phyloP scores from a whole-genome alignment of 176 grass and related monocot species.

The Zoysia pacifica region DNA sequence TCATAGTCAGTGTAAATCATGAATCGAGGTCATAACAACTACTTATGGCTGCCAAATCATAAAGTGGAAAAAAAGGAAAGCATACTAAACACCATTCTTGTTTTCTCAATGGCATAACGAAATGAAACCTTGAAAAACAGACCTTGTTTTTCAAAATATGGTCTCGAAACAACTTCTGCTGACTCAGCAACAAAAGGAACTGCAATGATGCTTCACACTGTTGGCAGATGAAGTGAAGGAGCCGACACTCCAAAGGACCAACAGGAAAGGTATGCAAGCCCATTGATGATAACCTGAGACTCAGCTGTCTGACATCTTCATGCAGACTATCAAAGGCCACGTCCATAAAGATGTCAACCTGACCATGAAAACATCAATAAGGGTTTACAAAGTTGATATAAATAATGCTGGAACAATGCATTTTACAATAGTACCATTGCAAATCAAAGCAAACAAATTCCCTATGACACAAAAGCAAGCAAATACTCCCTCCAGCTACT shows the following conservation, averaged over 20 bases:
- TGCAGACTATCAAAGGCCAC: slow-evolving; percentile 82
- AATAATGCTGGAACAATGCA: background rate
- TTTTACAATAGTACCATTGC: background rate
- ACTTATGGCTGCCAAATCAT: background rate
- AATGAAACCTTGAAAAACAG: slow-evolving; percentile 27
- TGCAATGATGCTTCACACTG: slow-evolving; percentile 90
- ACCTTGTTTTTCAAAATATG: slow-evolving; percentile 90
- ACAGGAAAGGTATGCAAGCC: slow-evolving; percentile 35
- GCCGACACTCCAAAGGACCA: slow-evolving; percentile 48
- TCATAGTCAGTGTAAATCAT: too few relatives aligned
- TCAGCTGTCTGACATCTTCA: slow-evolving; percentile 76
- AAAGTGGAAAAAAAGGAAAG: background rate
- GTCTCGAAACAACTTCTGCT: slow-evolving; percentile 87
- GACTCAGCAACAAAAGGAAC: slow-evolving; percentile 88
- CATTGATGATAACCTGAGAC: slow-evolving; percentile 50
- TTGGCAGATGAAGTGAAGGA: slow-evolving; percentile 73
- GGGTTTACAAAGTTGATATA: slow-evolving; percentile 10
- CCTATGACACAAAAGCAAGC: too few relatives aligned
- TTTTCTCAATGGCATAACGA: too few relatives aligned
- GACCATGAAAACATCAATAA: slow-evolving; percentile 39
- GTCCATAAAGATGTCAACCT: slow-evolving; percentile 97
- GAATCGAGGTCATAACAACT: too few relatives aligned
- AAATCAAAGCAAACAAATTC: too few relatives aligned
- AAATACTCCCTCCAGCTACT: too few relatives aligned
- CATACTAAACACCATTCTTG: background rate